Base-by-base conservation (phyloP, 2,329 filamentous ascomycete species). In the Diplocarpon rosae region DNA sequence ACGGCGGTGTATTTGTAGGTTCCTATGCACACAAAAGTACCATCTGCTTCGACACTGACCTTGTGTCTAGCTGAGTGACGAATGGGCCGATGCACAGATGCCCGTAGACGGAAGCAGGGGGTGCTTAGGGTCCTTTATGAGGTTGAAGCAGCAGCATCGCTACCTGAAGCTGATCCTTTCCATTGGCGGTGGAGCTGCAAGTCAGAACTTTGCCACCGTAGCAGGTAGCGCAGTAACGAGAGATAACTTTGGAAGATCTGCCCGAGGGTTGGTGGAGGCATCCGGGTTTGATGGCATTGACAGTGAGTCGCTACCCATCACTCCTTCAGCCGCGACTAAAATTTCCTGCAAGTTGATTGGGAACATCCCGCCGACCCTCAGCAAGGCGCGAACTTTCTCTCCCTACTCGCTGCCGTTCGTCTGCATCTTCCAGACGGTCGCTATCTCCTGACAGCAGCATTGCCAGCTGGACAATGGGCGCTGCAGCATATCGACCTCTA, bases 151-250 rank as follows among this genome's bases (percentile, higher is more conserved):
- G 52, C 73, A 76, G 53, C 78, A 88, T 58, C 73, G 73, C 28
- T 75, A 83, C 58, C 69, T 92, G 43, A 80, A 82, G 54, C 75
- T 88, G n/a, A 71, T 90, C 12, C 66, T 92, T 20, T 90, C 85
- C 2, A 73, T 92, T 48, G 85, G 85, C 14, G 85, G 85, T 5
- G 76, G 73, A 17, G 65, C 61, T 28, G 82, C 81, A 5, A 77
- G 75, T 50, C 72, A 80, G 50, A 71, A 77, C 40, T 90, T 86
- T 55, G 75, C 83, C 5, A 61, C 68, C 15, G 80, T 88, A 37
- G 83, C 85, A 16, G 69, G 72, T 34, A 75, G 71, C 59, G 69
- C 75, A 20, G 60, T 72, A 10, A 64, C 72, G 3, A 70, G 83
- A 45, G 76, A 85, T 56, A 81, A 74, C 54, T 89, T 92, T 68